Evolutionary conservation across 1,284 basidiomycete genomes (phyloP), one percentile per base, ranked within the genome.

Genomic region (Heterobasidion parviporum): DNA sequence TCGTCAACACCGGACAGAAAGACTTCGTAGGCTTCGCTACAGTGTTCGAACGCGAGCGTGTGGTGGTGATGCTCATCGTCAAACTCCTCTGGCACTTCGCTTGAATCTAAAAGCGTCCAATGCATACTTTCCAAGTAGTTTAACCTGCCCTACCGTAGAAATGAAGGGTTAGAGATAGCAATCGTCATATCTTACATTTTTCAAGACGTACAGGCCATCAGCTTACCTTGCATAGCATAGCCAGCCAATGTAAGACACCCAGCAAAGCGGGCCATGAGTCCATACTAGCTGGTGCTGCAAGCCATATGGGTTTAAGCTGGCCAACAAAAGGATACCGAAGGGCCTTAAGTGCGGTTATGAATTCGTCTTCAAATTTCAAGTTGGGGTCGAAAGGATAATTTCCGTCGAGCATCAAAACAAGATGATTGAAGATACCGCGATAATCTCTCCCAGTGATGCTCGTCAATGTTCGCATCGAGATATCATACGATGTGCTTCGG

Each of bases 241-340:
- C 87, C 14, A 96, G 72, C 94, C 93, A 96, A 68, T 92, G 87
- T 50, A 96, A 67, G 65, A 91, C 87, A 18, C 88, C 92, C 15
- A 94, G 72, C 15, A 94, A 68, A 14, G 80, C 73, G 0, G 90
- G 89, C 94, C 92, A 95, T 15, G 87, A 84, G 68, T 90, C 87
- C 73, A 87, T 85, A 57, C 85, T 87, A 0, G 89, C 92, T 0
- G 92, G 89, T 1, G 92, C 86, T 3, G 83, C 83, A n/a, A 96
- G 70, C 77, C 87, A 90, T 58, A 89, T 93, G 53, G 83, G 82
- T 61, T 92, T 87, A 7, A 94, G 77, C 54, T 81, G 76, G 52
- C 85, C 78, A 7, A 83, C 76, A 57, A 82, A 88, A 0, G 92
- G 91, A 68, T 95, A 96, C 59, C 78, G 77, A 53, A 92, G 70